These are phyloP conservation scores for Talaromyces thailandensis DNA, from an alignment of 495 filamentous ascomycete genomes.

Conservation along the genomic window DNA sequence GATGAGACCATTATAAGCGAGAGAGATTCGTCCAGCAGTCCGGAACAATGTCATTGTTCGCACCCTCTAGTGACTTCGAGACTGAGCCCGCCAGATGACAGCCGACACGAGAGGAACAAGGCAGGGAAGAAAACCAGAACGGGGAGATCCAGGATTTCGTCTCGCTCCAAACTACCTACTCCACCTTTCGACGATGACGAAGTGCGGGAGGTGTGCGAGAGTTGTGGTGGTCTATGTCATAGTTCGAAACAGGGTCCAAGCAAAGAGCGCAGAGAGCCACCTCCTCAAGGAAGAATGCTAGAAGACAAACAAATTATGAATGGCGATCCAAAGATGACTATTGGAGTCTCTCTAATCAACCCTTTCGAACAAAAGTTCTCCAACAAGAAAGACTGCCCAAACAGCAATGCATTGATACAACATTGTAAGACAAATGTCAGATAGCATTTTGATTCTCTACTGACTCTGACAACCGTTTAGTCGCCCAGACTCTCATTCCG, in stretches of 20 bases:
- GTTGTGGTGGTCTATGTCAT: background rate
- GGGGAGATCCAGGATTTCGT: background rate
- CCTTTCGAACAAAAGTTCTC: background rate
- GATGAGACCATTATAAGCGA: background rate
- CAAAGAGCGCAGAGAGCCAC: background rate
- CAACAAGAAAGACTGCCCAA: background rate
- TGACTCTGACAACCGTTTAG: background rate
- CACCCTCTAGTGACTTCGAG: background rate
- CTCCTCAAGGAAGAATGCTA: background rate
- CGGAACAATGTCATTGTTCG: background rate
- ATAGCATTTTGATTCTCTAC: background rate
- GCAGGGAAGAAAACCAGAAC: background rate
- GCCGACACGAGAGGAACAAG: background rate
- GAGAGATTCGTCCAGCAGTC: background rate
- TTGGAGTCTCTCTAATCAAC: background rate
- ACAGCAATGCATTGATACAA: background rate
- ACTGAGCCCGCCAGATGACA: background rate
- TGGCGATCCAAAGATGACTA: background rate
- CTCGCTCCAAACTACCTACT: background rate
- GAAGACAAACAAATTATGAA: background rate
- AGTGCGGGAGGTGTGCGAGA: background rate
- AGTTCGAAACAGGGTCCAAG: background rate
- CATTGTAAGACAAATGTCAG: background rate
- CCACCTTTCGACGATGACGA: constrained; percentile 2
- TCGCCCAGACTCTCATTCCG: background rate